These are phyloP conservation scores for Gomphus sp. DNA, from an alignment of 1,284 basidiomycete species.

Conservation along the genomic window DNA sequence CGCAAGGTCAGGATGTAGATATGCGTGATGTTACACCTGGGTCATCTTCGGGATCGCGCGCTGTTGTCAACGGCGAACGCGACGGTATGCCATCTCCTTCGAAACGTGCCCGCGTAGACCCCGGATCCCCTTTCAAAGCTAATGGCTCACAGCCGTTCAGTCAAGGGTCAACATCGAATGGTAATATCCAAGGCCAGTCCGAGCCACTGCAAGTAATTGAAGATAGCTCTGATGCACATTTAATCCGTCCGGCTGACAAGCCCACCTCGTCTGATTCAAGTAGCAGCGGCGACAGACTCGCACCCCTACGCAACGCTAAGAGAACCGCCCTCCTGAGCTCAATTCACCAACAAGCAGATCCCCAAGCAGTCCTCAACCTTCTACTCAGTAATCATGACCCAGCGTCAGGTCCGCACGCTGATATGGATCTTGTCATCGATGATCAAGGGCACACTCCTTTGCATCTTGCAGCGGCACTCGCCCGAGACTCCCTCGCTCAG, in stretches of 20 bases:
- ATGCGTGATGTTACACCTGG: neutral
- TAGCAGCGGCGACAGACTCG: conserved; percentile 38
- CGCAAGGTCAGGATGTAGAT: conserved; percentile 1
- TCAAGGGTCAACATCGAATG: conserved; percentile 14
- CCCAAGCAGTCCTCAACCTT: conserved; percentile 48
- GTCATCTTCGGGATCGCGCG: neutral
- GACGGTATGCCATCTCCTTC: conserved; percentile 7
- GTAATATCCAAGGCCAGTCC: conserved; percentile 8
- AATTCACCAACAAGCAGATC: conserved; percentile 62
- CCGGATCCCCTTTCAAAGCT: conserved; percentile 16
- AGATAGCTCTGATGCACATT: conserved; percentile 23
- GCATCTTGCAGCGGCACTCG: conserved; percentile 88
- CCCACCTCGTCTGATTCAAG: conserved; percentile 47
- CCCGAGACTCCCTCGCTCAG: conserved; percentile 56
- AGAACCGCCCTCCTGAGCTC: conserved; percentile 50
- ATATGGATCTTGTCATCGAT: conserved; percentile 80
- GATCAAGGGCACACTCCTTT: conserved; percentile 93
- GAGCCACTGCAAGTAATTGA: neutral
- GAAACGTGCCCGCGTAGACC: conserved; percentile 12
- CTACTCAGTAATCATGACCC: conserved; percentile 39
- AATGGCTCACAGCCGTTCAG: conserved; percentile 16
- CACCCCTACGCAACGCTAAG: conserved; percentile 53
- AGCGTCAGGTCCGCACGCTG: conserved; percentile 29
- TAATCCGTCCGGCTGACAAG: conserved; percentile 60
- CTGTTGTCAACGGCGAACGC: conserved; percentile 6